These are phyloP conservation scores for Tetrahymena thermophila DNA, from an alignment of 73 alveolate genomes.

Conservation along the genomic window DNA sequence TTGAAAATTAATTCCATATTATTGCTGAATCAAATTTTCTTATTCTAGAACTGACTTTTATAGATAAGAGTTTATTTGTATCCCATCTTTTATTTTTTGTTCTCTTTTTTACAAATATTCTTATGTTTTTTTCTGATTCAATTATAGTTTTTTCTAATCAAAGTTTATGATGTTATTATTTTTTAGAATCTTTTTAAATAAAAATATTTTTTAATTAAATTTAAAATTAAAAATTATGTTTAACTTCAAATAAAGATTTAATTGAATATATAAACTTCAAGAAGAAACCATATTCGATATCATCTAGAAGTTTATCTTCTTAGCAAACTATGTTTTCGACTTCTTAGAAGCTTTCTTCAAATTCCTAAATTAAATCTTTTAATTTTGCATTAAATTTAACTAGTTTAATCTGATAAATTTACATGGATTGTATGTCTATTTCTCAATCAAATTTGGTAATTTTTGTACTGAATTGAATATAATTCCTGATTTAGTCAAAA, in stretches of 20 bases:
- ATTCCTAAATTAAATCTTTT: neutral
- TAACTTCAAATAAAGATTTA: neutral
- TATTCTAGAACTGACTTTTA: neutral
- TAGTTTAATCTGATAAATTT: neutral
- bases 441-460: neutral
- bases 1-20: neutral
- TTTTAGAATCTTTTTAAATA: neutral
- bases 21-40: neutral
- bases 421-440: neutral
- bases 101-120: neutral
- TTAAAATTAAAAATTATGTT: neutral
- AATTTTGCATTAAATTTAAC: neutral
- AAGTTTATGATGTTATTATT: neutral
- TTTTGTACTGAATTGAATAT: neutral
- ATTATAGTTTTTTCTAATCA: neutral
- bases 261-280: neutral
- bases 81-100: neutral
- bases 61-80: neutral
- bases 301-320: neutral
- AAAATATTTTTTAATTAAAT: no score
- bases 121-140: neutral
- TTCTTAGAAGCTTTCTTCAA: neutral
- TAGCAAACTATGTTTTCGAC: neutral
- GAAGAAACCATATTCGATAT: neutral
- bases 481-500: neutral